These are phyloP conservation scores for Rhizopogon roseolus DNA, from an alignment of 768 basidiomycete species.

Conservation along the genomic window DNA sequence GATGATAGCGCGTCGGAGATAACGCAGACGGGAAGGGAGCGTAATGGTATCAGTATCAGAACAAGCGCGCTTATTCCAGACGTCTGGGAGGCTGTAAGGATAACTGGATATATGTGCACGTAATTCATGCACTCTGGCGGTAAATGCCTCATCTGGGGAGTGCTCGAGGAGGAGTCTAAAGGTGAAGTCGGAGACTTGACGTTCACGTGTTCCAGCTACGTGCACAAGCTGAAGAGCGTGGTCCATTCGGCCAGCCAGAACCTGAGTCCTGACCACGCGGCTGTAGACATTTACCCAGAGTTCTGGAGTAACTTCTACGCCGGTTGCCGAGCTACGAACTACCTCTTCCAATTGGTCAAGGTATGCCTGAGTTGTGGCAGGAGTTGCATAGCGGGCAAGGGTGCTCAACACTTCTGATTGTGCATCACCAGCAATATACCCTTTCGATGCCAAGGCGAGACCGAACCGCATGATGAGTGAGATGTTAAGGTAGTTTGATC, in stretches of 20 bases:
- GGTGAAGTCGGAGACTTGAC: constrained; percentile 31
- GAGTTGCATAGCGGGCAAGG: constrained; percentile 39
- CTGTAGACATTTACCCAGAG: constrained; percentile 21
- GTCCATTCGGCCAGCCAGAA: constrained; percentile 30
- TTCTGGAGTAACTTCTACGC: not conserved
- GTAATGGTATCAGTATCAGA: not conserved
- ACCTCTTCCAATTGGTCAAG: constrained; percentile 26
- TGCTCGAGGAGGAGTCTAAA: constrained; percentile 29
- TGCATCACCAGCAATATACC: constrained; percentile 26
- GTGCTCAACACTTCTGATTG: constrained; percentile 27
- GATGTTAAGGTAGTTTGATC: constrained; percentile 25
- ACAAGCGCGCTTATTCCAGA: not conserved
- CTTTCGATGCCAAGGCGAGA: constrained; percentile 41
- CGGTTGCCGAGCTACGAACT: constrained; percentile 6
- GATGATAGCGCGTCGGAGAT: constrained; percentile 18
- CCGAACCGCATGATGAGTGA: constrained; percentile 38
- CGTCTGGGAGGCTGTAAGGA: not conserved
- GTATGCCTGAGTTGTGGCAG: constrained; percentile 31
- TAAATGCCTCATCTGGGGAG: constrained; percentile 7
- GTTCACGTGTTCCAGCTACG: constrained; percentile 19
- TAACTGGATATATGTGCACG: not conserved
- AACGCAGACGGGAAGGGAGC: constrained; percentile 18
- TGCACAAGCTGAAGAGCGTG: constrained; percentile 46
- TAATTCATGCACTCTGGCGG: constrained; percentile 12
- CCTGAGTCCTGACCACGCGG: constrained; percentile 38